Evolutionary conservation across 805 yeast genomes (phyloP).

Genomic region (Wickerhamiella galacta): DNA sequence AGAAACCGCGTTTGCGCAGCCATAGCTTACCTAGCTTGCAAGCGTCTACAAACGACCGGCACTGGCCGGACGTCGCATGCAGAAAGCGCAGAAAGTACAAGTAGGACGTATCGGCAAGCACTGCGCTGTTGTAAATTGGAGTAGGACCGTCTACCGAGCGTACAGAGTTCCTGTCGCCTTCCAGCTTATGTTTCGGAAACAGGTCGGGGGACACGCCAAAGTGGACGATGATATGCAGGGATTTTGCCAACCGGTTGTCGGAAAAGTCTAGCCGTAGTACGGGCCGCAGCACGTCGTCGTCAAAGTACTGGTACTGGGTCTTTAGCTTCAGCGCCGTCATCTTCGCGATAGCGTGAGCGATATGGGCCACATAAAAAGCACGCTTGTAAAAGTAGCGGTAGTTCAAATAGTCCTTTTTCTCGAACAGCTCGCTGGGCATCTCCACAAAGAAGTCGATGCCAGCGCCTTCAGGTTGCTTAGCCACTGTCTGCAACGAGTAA

Average conservation of each 20-base stretch:
- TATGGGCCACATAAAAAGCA: conserved; percentile 66
- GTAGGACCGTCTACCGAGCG: conserved; percentile 41
- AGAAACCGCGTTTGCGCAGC: conserved; percentile 75
- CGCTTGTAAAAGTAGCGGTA: conserved; percentile 82
- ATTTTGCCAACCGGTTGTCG: conserved; percentile 17
- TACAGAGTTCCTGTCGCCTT: conserved; percentile 69
- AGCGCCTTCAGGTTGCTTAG: conserved; percentile 44
- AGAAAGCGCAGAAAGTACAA: conserved; percentile 58
- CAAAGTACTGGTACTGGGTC: conserved; percentile 49
- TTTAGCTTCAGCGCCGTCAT: conserved; percentile 30
- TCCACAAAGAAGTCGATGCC: conserved; percentile 65
- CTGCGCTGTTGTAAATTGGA: conserved; percentile 70
- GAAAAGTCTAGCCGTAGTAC: conserved; percentile 35
- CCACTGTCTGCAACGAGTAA: conserved; percentile 72
- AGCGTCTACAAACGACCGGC: conserved; percentile 71
- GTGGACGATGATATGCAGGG: conserved; percentile 53
- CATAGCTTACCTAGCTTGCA: conserved; percentile 74
- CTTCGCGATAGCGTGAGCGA: conserved; percentile 44
- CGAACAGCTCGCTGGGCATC: conserved; percentile 64
- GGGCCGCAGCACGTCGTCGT: conserved; percentile 68
- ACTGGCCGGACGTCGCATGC: conserved; percentile 39
- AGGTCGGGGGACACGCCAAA: conserved; percentile 55
- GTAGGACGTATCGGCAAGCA: conserved; percentile 51
- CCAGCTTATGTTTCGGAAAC: conserved; percentile 60
- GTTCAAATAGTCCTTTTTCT: conserved; percentile 77